Base-by-base conservation (phyloP, 1,139 yeast species). In the Groenewaldozyma auringiensis region DNA sequence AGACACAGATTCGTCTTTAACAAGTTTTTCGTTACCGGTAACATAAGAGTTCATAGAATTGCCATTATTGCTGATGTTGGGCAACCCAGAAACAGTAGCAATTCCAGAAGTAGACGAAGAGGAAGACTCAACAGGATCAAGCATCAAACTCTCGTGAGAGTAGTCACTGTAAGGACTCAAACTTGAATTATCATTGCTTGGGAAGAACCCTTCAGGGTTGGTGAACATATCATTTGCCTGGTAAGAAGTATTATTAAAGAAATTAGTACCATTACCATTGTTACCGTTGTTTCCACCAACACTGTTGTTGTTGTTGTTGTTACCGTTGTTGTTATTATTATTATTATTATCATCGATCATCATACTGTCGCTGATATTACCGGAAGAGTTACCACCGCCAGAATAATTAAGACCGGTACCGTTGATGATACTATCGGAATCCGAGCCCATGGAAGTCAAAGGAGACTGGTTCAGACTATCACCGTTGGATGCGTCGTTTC, bases 381-480 rank as follows among this genome's bases (percentile, higher is more conserved):
- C 45, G 34, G 42, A 22, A n/a, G 46, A 41, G 6, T 40, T 21
- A 13, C 35, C 20, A 31, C 44, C 35, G 20, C 34, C 36, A 35
- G 31, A 17, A 20, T 40, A 32, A 14, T 13, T 32, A 4, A 32
- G 4, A 9, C 36, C 36, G 18, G 8, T 11, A 8, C 29, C 29
- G n/a, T n/a, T n/a, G n/a, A n/a, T n/a, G 11, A 25, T 11, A 25
- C 29, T 32, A 8, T 43, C 46, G 9, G 42, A 21, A 18, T 43
- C 46, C 9, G 46, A 43, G 39, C 40, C 38, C 18, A 27, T 37
- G 21, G 46, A 35, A 11, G 22, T 17, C 13, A 20, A 20, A 4
- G 38, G 38, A 4, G 38, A 35, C 38, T 9, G 9, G 6, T 6
- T 8, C 11, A 8, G 29, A 25, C 29, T 25, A 25, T 6, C 11